phyloP scores from a whole-genome alignment of 768 basidiomycete genomes.

The Trametes coccinea region DNA sequence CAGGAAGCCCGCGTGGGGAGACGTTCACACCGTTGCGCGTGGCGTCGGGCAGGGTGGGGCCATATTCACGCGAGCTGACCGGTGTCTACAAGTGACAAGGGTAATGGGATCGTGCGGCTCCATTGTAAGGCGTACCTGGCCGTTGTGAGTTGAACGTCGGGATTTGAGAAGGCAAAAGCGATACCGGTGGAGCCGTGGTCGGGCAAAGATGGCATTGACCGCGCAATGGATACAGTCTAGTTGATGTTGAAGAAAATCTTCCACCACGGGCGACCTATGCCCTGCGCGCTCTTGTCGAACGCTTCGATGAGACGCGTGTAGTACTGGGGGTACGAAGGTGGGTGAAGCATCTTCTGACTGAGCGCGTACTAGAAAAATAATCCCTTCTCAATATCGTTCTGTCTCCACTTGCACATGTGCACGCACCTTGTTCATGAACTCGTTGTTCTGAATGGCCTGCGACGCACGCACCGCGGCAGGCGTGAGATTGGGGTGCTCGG shows the following conservation, averaged over 20 bases:
- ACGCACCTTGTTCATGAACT: constrained; percentile 56
- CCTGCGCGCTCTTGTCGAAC: constrained; percentile 71
- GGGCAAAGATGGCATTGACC: neutral
- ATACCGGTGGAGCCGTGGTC: neutral
- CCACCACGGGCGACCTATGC: constrained; percentile 83
- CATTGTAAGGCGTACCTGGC: constrained; percentile 1
- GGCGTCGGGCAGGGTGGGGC: neutral
- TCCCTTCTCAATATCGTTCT: neutral
- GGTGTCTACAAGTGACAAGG: neutral
- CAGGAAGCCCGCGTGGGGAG: neutral
- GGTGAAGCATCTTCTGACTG: constrained; percentile 61
- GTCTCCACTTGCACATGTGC: neutral
- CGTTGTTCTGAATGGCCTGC: constrained; percentile 53
- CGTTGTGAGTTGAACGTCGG: neutral
- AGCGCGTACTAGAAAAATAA: constrained; percentile 56
- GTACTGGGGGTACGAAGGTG: constrained; percentile 70
- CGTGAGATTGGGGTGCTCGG: constrained; percentile 69
- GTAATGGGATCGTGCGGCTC: neutral
- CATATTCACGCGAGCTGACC: neutral
- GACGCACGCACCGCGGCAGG: constrained; percentile 60
- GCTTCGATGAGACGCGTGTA: constrained; percentile 74
- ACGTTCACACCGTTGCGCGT: neutral
- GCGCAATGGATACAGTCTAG: constrained; percentile 37
- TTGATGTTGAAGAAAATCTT: constrained; percentile 79
- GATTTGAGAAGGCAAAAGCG: neutral